Evolutionary conservation across 768 basidiomycete species (phyloP), one percentile per base, ranked within the genome.

Genomic region (Lyophyllum semitale): DNA sequence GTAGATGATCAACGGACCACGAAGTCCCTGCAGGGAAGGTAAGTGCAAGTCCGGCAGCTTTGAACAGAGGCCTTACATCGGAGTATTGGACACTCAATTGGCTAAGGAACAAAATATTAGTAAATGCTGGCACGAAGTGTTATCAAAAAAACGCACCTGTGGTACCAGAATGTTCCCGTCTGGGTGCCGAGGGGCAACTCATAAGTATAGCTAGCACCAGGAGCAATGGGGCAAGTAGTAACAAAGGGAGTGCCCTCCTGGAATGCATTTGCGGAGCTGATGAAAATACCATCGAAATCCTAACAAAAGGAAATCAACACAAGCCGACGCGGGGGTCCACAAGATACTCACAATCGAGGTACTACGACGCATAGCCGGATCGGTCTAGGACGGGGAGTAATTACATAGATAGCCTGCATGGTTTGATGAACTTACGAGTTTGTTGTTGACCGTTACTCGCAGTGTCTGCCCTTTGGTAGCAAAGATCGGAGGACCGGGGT

Each of bases 401-500:
- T 11, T 38, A 41, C 49, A 22, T 13, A 7, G 25, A 45, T 11
- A 7, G 6, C 8, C 29, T 15, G 8, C 4, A 13, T 11, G 11
- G 22, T 22, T 27, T 17, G 38, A 35, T 20, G 18, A 13, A 27
- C 81, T 66, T 30, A 66, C 68, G 27, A 83, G 70, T 32, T 60
- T 45, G 54, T 84, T 79, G 30, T 73, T 68, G n/a, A 83, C 75
- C 13, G 75, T 78, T 27, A 84, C 68, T 23, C 54, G 53, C 45
- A 82, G 73, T 25, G 66, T 66, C 47, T 77, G 71, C 2, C 79
- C 76, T 56, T 82, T 85, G 18, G 71, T 66, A 18, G 64, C 65
- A 8, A 57, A 61, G 59, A 84, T 77, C 41, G 77, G 59, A 8
- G 83, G 83, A 8, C 79, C 83, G 8, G 83, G 83, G 53, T 65